A percentile compares a stretch with the other conserved stretches of the same genome.
These are phyloP conservation scores for Chytridium lagenaria DNA, from an alignment of 371 early-diverging fungal species.

Conservation along the genomic window DNA sequence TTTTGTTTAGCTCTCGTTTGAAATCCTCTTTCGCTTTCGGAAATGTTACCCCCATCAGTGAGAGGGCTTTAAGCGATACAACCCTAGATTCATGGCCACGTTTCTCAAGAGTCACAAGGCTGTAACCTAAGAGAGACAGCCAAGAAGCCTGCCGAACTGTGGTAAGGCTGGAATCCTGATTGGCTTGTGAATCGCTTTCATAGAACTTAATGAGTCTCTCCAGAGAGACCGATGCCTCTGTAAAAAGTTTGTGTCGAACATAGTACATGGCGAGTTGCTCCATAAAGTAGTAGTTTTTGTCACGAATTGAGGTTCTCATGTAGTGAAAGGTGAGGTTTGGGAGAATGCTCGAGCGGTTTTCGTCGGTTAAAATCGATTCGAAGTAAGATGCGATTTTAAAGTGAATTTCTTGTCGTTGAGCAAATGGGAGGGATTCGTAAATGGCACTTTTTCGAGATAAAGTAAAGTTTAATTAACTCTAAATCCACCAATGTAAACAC, in stretches of 20 bases:
- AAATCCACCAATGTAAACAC: background rate
- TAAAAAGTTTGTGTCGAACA: constrained; percentile 22
- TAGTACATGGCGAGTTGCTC: constrained; percentile 32
- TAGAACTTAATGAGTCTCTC: constrained; percentile 26
- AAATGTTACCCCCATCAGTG: constrained; percentile 24
- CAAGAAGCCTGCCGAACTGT: constrained; percentile 26
- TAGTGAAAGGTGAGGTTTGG: constrained; percentile 34
- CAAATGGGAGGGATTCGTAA: constrained; percentile 37
- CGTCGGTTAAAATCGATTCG: constrained; percentile 23
- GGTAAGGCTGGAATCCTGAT: background rate
- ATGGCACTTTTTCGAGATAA: constrained; percentile 32
- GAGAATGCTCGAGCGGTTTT: constrained; percentile 25
- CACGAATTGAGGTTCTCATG: constrained; percentile 30
- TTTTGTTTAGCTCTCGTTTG: constrained; percentile 6
- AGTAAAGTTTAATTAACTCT: background rate
- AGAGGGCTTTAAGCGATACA: constrained; percentile 20
- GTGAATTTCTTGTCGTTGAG: constrained; percentile 37
- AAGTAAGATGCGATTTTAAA: constrained; percentile 27
- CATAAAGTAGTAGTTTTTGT: constrained; percentile 32
- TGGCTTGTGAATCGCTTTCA: constrained; percentile 28
- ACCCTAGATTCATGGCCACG: background rate
- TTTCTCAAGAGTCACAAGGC: background rate
- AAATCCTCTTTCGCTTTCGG: constrained; percentile 26
- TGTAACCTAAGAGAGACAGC: constrained; percentile 9
- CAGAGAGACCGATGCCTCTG: constrained; percentile 30